These are phyloP conservation scores for Lathyrus tuberosus DNA, from an alignment of 306 rosid genomes.

Conservation along the genomic window DNA sequence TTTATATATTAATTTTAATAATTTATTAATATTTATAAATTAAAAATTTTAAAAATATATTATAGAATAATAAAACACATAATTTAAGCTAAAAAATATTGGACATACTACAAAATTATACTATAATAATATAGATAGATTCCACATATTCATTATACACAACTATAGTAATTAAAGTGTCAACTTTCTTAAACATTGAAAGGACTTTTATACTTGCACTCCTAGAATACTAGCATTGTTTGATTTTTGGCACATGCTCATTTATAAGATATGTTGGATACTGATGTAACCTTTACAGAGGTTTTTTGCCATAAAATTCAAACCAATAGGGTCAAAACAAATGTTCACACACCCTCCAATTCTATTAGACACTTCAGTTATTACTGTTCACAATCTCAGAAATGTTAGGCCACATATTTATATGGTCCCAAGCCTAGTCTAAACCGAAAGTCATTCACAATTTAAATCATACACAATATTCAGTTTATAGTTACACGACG, in stretches of 20 bases:
- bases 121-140: too few species aligned
- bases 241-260: neutral
- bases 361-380: neutral
- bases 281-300: neutral
- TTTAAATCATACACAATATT: slow-evolving; percentile 1
- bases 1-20: too few species aligned
- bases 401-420: neutral
- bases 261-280: neutral
- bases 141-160: too few species aligned
- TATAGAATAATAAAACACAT: too few species aligned
- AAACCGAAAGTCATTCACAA: slow-evolving; percentile 17
- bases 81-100: too few species aligned
- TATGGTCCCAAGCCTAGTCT: slow-evolving; percentile 11
- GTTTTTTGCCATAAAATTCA: neutral
- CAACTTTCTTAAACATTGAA: neutral
- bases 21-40: too few species aligned
- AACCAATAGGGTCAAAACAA: neutral
- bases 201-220: neutral
- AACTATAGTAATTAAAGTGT: neutral
- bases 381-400: neutral
- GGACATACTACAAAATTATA: too few species aligned
- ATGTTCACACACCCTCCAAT: neutral
- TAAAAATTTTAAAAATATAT: too few species aligned
- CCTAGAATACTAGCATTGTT: neutral
- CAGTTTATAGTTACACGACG: slow-evolving; percentile 22